phyloP scores from a whole-genome alignment of 192 early-diverging fungal genomes.

The Pecoramyces ruminantium region DNA sequence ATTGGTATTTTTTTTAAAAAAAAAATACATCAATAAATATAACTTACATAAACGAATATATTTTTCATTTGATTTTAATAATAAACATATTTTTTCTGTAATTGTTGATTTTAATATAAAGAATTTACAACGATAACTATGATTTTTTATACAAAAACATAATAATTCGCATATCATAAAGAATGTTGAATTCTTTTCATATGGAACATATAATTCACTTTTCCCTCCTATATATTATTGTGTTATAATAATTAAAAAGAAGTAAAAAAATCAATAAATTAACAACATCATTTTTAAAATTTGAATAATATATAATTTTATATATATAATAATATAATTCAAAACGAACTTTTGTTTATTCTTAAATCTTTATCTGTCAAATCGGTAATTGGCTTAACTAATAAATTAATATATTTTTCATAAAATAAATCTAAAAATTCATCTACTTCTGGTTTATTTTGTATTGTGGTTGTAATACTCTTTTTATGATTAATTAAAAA shows the following conservation, averaged over 20 bases:
- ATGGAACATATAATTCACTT: not conserved
- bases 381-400: slow-evolving; percentile 45
- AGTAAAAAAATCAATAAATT: slow-evolving; percentile 8
- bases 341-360: not conserved
- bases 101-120: slow-evolving; percentile 48
- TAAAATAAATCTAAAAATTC: slow-evolving; percentile 72
- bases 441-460: slow-evolving; percentile 29
- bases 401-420: slow-evolving; percentile 29
- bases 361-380: slow-evolving; percentile 10
- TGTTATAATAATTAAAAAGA: not conserved
- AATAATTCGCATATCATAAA: slow-evolving; percentile 58
- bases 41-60: slow-evolving; percentile 52
- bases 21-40: too few relatives aligned
- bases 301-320: too few relatives aligned
- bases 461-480: not conserved
- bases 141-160: slow-evolving; percentile 49
- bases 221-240: not conserved
- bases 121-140: slow-evolving; percentile 60
- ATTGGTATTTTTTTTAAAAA: too few relatives aligned
- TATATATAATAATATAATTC: too few relatives aligned
- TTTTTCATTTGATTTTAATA: slow-evolving; percentile 47
- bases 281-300: too few relatives aligned
- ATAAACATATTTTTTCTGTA: slow-evolving; percentile 34
- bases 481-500: not conserved
- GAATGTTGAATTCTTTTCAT: not conserved